These are phyloP conservation scores for Speleostelium caveatum DNA, from an alignment of 78 protist species.

Conservation along the genomic window DNA sequence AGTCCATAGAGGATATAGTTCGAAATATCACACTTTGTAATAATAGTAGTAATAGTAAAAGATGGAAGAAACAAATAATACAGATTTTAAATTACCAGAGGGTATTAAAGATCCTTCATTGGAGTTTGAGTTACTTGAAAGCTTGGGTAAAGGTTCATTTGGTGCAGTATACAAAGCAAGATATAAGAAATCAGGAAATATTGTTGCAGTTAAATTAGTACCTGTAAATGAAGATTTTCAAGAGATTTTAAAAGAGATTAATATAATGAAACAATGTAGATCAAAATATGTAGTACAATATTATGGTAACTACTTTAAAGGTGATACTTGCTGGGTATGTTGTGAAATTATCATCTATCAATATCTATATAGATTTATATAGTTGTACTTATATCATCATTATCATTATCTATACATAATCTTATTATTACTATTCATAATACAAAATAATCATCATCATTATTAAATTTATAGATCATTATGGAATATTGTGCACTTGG, in stretches of 20 bases:
- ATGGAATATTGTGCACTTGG: conserved; percentile 85
- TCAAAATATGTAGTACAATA: conserved; percentile 71
- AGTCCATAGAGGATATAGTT: too few species aligned
- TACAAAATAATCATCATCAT: neutral
- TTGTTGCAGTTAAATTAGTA: conserved; percentile 80
- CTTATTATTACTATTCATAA: neutral
- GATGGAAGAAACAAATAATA: conserved; percentile 21
- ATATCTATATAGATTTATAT: neutral
- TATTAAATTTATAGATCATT: conserved; percentile 40
- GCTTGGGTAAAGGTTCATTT: conserved; percentile 72
- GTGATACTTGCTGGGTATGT: conserved; percentile 82
- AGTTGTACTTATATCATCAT: neutral
- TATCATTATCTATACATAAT: neutral
- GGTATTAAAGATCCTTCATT: conserved; percentile 71
- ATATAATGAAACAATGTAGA: conserved; percentile 70
- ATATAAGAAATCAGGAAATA: conserved; percentile 35
- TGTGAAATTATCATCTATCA: neutral
- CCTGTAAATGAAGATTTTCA: conserved; percentile 76
- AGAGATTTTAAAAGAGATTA: conserved; percentile 78
- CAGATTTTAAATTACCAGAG: conserved; percentile 64
- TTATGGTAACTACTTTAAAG: conserved; percentile 79
- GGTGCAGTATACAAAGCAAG: conserved; percentile 82
- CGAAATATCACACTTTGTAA: too few species aligned
- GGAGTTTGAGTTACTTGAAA: conserved; percentile 61
- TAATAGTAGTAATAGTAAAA: neutral